Evolutionary conservation across 306 rosid genomes (phyloP).

Genomic region (Cicer judaicum): DNA sequence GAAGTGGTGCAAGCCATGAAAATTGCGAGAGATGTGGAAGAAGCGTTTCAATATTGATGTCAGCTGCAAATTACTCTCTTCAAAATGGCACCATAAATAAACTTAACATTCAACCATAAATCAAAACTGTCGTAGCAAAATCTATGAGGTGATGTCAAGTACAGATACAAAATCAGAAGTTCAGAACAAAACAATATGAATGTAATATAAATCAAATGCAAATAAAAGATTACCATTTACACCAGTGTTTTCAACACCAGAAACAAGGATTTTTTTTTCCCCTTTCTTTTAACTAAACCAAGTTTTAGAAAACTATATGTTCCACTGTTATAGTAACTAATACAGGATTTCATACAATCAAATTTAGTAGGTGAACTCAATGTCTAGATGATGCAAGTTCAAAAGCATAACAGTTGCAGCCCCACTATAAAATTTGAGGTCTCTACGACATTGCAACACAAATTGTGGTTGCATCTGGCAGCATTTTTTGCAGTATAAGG

Average conservation of each 20-base stretch:
- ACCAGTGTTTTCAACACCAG: neutral
- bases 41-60: too few relatives aligned
- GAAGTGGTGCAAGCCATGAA: too few relatives aligned
- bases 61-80: neutral
- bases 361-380: neutral
- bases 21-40: too few relatives aligned
- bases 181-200: constrained; percentile 25
- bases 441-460: too few relatives aligned
- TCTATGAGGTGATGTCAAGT: neutral
- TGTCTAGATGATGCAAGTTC: neutral
- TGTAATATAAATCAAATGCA: constrained; percentile 10
- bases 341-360: constrained; percentile 6
- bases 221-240: neutral
- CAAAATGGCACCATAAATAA: neutral
- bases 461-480: too few relatives aligned
- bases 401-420: too few relatives aligned
- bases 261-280: neutral
- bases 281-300: neutral
- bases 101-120: neutral
- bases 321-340: neutral
- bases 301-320: constrained; percentile 19
- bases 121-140: constrained; percentile 29
- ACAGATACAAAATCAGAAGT: constrained; percentile 14
- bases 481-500: too few relatives aligned
- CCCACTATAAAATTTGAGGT: too few relatives aligned